Evolutionary conservation across 306 rosid genomes (phyloP).

Genomic region (Trichosanthes truncata): DNA sequence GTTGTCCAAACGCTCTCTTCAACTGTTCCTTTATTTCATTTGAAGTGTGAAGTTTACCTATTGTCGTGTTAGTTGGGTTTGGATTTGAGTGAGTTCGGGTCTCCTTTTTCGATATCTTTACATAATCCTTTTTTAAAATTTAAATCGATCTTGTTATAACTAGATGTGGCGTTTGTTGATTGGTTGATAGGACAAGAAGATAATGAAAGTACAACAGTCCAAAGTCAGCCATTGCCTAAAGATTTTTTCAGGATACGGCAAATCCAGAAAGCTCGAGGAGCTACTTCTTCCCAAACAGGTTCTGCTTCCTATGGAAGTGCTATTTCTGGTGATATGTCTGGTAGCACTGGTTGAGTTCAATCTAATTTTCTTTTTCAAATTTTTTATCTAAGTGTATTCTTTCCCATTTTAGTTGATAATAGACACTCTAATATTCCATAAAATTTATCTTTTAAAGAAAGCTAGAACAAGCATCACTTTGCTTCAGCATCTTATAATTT

Average conservation of each 20-base stretch:
- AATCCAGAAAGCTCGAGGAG: constrained; percentile 62
- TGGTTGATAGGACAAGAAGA: constrained; percentile 55
- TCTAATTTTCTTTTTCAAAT: background rate
- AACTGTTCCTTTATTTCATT: background rate
- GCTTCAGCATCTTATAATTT: background rate
- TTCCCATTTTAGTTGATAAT: background rate
- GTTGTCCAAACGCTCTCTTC: background rate
- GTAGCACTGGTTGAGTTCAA: constrained; percentile 56
- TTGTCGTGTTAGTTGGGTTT: background rate
- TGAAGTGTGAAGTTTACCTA: background rate
- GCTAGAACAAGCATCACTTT: background rate
- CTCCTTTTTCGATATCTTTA: background rate
- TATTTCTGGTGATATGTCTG: constrained; percentile 83
- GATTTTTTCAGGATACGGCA: constrained; percentile 87
- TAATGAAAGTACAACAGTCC: constrained; percentile 62
- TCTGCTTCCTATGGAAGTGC: constrained; percentile 93
- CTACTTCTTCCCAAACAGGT: constrained; percentile 76
- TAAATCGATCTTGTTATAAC: background rate
- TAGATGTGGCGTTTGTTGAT: background rate
- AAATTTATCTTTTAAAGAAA: background rate
- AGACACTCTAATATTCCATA: background rate
- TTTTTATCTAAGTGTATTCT: background rate
- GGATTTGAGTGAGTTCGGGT: background rate
- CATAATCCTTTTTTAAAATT: background rate
- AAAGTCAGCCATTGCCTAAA: constrained; percentile 79